Evolutionary conservation across 139 green algal genomes (phyloP).

Genomic region (Coelastrella sp.): DNA sequence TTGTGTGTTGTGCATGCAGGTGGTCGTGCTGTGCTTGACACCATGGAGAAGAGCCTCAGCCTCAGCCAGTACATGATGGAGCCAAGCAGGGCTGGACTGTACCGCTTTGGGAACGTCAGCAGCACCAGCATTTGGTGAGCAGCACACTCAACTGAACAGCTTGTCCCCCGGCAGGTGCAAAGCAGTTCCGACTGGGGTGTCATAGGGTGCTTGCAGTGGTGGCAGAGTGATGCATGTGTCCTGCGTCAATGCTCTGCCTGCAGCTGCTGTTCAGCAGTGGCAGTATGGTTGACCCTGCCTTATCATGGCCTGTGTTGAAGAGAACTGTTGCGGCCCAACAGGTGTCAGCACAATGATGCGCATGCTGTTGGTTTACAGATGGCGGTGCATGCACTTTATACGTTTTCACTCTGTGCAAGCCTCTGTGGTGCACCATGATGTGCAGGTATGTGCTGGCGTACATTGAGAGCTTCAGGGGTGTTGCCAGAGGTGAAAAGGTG

Average conservation of each 20-base stretch:
- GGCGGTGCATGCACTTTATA: neutral
- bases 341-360: neutral
- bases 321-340: neutral
- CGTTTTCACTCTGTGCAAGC: neutral
- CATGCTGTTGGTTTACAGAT: neutral
- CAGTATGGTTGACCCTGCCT: too few relatives aligned
- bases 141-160: neutral
- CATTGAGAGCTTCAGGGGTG: conserved; percentile 75
- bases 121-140: conserved; percentile 82
- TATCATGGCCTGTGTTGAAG: neutral
- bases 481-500: conserved; percentile 62
- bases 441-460: conserved; percentile 82
- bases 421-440: conserved; percentile 72
- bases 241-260: too few relatives aligned
- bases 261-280: too few relatives aligned
- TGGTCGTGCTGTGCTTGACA: conserved; percentile 74
- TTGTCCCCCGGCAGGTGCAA: neutral
- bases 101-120: conserved; percentile 85
- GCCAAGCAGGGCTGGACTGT: conserved; percentile 58
- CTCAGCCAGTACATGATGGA: conserved; percentile 53
- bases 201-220: too few relatives aligned
- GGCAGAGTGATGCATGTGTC: too few relatives aligned
- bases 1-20: conserved; percentile 34
- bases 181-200: too few relatives aligned
- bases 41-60: conserved; percentile 70